Percentiles rank a stretch among this genome's conserved stretches.
Evolutionary conservation across 164 flowering plant species (phyloP).

Genomic region (Stephania cephalantha): DNA sequence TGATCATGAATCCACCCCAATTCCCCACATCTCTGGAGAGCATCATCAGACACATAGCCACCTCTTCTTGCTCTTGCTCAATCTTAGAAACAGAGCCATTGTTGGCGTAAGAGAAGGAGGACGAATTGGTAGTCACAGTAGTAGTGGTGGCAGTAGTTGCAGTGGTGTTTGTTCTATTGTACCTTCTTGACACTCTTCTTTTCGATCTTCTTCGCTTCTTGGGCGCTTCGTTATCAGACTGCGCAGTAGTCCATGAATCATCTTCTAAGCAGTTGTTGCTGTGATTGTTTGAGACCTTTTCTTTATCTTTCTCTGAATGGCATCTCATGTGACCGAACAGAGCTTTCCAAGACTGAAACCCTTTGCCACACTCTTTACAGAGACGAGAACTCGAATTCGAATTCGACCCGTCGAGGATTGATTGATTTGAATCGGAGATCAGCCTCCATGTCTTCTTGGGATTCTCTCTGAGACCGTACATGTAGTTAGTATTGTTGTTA

Average conservation of each 20-base stretch:
- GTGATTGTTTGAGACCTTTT: conserved; percentile 7
- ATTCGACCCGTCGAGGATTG: neutral
- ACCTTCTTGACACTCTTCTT: conserved; percentile 20
- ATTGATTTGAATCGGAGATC: conserved; percentile 29
- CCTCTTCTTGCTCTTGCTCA: conserved; percentile 71
- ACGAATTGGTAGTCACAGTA: conserved; percentile 9
- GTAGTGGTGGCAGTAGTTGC: conserved; percentile 4
- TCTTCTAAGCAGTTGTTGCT: conserved; percentile 19
- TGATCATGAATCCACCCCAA: conserved; percentile 33
- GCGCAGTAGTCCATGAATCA: conserved; percentile 29
- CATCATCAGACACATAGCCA: conserved; percentile 80
- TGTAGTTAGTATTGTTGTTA: neutral
- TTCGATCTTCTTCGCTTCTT: conserved; percentile 34
- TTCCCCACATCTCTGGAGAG: conserved; percentile 58
- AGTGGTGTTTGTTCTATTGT: conserved; percentile 13
- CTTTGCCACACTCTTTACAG: conserved; percentile 79
- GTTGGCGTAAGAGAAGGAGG: conserved; percentile 30
- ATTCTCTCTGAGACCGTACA: conserved; percentile 64
- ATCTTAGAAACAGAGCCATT: conserved; percentile 47
- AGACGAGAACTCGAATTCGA: neutral
- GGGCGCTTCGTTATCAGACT: conserved; percentile 51
- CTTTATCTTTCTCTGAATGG: conserved; percentile 45
- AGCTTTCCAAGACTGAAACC: conserved; percentile 68
- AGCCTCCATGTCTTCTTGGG: conserved; percentile 64
- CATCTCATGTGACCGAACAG: conserved; percentile 82